Conservation (phyloP, 192 early-diverging fungal species). For the Coemansia sp. region DNA sequence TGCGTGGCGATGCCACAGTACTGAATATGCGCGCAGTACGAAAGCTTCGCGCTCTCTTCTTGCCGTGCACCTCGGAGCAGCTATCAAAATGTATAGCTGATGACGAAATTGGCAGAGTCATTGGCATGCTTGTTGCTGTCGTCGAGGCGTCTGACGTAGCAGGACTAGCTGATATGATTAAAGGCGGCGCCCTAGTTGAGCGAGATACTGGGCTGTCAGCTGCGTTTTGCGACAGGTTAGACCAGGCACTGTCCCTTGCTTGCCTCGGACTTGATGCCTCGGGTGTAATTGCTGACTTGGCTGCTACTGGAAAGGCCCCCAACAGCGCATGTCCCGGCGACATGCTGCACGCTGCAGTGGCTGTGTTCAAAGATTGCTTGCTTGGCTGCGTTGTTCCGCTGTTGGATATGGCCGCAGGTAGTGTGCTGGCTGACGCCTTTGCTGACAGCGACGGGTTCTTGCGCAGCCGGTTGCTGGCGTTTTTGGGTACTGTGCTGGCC, state of each 20-base stretch:
- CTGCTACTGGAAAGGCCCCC: slow-evolving; percentile 27
- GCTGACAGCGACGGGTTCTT: slow-evolving; percentile 1
- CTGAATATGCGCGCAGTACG: slow-evolving; percentile 30
- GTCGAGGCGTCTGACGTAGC: slow-evolving; percentile 28
- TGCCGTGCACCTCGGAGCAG: slow-evolving; percentile 13
- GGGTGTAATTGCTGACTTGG: slow-evolving; percentile 18
- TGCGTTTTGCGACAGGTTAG: slow-evolving; percentile 25
- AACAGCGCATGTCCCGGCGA: slow-evolving; percentile 32
- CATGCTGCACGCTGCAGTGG: slow-evolving; percentile 24
- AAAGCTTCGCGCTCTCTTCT: slow-evolving; percentile 20
- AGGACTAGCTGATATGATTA: slow-evolving; percentile 36
- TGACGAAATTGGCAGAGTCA: slow-evolving; percentile 21
- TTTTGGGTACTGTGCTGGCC: slow-evolving; percentile 26
- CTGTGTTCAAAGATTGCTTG: slow-evolving; percentile 40
- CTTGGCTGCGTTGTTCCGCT: slow-evolving; percentile 42
- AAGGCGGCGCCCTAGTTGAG: slow-evolving; percentile 23
- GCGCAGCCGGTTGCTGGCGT: slow-evolving; percentile 13
- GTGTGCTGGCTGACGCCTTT: slow-evolving; percentile 18
- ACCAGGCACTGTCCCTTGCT: slow-evolving; percentile 14
- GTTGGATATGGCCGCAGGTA: slow-evolving; percentile 18
- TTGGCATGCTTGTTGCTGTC: slow-evolving; percentile 25
- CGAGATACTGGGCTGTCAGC: slow-evolving; percentile 14
- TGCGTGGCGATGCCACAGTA: slow-evolving; percentile 3
- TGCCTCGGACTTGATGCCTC: slow-evolving; percentile 44
- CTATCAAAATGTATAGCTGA: slow-evolving; percentile 14